phyloP scores from a whole-genome alignment of 768 basidiomycete genomes.

The Mycena sanguinolenta region DNA sequence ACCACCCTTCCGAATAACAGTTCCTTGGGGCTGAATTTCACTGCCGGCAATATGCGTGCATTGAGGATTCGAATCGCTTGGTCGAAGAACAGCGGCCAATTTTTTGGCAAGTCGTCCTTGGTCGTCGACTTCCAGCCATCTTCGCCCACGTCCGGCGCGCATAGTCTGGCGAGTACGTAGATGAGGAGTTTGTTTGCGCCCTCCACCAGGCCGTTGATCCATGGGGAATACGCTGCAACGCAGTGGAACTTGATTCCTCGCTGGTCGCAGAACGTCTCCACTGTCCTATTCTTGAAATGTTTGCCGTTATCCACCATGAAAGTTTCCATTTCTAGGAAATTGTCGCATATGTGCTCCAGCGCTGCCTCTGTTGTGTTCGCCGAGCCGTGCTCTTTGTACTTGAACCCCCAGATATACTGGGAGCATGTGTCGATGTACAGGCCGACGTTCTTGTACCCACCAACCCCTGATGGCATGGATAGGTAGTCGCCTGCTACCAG shows the following conservation, averaged over 20 bases:
- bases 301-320: conserved; percentile 36
- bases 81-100: neutral
- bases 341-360: neutral
- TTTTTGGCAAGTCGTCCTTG: conserved; percentile 29
- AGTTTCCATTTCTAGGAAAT: neutral
- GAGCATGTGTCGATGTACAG: neutral
- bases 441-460: neutral
- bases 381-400: neutral
- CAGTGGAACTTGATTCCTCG: conserved; percentile 24
- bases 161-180: neutral
- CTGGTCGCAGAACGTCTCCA: conserved; percentile 29
- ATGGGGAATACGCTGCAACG: neutral
- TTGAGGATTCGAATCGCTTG: neutral
- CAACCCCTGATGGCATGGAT: neutral
- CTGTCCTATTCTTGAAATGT: conserved; percentile 40
- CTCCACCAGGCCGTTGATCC: neutral
- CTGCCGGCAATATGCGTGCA: neutral
- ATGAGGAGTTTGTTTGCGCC: neutral
- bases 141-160: conserved; percentile 28
- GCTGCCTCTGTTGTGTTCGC: neutral
- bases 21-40: neutral
- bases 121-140: conserved; percentile 34
- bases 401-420: neutral
- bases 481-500: neutral
- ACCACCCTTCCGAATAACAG: conserved; percentile 41